Percentiles rank a stretch among this genome's conserved stretches.
Evolutionary conservation across 1,284 basidiomycete genomes (phyloP).

Genomic region (Trametes sp.): DNA sequence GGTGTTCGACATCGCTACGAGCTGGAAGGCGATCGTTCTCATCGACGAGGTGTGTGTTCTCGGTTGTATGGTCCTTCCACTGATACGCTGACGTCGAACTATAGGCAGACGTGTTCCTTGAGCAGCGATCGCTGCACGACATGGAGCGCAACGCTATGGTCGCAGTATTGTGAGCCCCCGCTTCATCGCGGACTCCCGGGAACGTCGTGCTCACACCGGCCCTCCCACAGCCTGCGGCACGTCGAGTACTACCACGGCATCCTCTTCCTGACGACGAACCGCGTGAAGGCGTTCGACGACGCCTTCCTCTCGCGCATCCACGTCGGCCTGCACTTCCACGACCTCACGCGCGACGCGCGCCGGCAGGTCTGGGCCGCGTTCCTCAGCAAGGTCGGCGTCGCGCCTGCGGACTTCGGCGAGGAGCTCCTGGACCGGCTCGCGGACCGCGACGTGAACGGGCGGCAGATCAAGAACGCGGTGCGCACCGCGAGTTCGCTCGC

Average conservation of each 20-base stretch:
- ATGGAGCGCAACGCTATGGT: constrained; percentile 70
- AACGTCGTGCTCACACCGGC: neutral
- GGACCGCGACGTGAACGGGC: constrained; percentile 57
- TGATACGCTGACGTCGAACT: neutral
- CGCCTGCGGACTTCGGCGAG: constrained; percentile 41
- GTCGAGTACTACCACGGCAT: constrained; percentile 71
- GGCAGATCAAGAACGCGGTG: constrained; percentile 69
- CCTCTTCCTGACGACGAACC: constrained; percentile 76
- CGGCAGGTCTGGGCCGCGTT: constrained; percentile 64
- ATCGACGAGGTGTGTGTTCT: constrained; percentile 56
- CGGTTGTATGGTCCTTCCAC: neutral
- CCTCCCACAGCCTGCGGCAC: constrained; percentile 50
- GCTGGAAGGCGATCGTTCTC: constrained; percentile 70
- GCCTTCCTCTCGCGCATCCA: constrained; percentile 73
- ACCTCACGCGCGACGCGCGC: constrained; percentile 56
- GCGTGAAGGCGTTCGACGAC: constrained; percentile 68
- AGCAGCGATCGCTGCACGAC: constrained; percentile 65
- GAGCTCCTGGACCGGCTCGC: constrained; percentile 53
- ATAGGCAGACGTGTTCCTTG: constrained; percentile 56
- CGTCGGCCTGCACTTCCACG: constrained; percentile 65
- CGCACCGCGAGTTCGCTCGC: constrained; percentile 66
- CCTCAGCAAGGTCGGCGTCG: constrained; percentile 46
- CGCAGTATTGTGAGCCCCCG: constrained; percentile 52
- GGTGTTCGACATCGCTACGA: constrained; percentile 54
- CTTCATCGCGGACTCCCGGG: neutral